These are phyloP conservation scores for Trichosporon sp. DNA, from an alignment of 1,284 basidiomycete genomes.

Conservation along the genomic window DNA sequence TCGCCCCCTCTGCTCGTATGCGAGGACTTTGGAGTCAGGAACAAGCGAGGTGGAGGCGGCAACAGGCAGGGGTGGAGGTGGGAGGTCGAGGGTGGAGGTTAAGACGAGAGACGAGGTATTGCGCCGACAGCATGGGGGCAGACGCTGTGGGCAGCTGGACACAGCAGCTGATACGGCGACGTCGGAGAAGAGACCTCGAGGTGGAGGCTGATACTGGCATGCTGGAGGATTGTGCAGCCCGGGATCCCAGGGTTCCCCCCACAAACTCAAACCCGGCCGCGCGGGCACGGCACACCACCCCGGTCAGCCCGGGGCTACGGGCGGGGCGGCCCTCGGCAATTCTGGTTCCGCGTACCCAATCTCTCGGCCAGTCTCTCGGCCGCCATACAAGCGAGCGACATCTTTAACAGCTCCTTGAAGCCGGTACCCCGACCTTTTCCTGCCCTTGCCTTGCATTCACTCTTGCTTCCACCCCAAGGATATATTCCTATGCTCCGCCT, in stretches of 20 bases:
- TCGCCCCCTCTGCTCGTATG: not conserved
- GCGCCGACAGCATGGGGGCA: not conserved
- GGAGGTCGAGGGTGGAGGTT: not conserved
- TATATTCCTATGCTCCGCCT: slow-evolving; percentile 9
- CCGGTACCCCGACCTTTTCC: slow-evolving; percentile 7
- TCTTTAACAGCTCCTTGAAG: slow-evolving; percentile 19
- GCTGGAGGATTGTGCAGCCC: not conserved
- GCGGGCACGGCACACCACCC: not conserved
- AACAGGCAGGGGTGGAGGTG: not conserved
- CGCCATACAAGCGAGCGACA: slow-evolving; percentile 18
- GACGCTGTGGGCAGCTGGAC: not conserved
- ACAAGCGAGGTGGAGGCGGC: slow-evolving; percentile 18
- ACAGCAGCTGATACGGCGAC: not conserved
- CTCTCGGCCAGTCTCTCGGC: not conserved
- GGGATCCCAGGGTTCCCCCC: not conserved
- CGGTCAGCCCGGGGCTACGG: not conserved
- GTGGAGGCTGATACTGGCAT: not conserved
- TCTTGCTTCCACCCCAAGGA: not conserved
- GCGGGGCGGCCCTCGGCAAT: slow-evolving; percentile 15
- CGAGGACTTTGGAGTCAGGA: slow-evolving; percentile 6
- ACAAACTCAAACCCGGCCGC: slow-evolving; percentile 9
- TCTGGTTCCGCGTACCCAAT: slow-evolving; percentile 8
- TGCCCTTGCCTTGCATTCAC: not conserved
- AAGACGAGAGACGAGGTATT: not conserved
- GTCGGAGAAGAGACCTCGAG: not conserved